Conservation (phyloP, 1,284 basidiomycete species). For the Fomitopsis betulina region DNA sequence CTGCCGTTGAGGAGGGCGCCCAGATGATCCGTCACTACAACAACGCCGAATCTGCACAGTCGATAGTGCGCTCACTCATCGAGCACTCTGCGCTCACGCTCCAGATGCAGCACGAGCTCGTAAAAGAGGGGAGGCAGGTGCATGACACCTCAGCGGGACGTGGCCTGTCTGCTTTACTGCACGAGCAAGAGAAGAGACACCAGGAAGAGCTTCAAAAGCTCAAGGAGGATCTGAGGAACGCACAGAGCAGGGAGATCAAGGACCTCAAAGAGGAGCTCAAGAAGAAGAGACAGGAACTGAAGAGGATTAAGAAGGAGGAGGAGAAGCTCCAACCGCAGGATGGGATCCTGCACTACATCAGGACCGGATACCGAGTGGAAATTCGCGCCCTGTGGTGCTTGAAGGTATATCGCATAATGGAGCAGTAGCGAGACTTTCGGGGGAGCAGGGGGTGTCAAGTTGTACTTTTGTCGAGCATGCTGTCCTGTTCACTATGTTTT, state of each 20-base stretch:
- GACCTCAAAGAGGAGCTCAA: neutral
- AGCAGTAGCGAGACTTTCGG: neutral
- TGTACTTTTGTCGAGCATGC: too few relatives aligned
- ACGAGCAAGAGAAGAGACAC: slow-evolving; percentile 8
- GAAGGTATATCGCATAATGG: neutral
- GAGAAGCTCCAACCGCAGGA: neutral
- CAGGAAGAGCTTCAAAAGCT: slow-evolving; percentile 5
- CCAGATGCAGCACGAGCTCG: slow-evolving; percentile 16
- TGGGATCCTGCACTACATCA: neutral
- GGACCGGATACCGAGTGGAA: neutral
- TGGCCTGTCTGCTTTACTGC: slow-evolving; percentile 8
- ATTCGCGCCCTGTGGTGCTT: neutral
- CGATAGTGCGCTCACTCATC: slow-evolving; percentile 10
- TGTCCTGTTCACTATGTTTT: too few relatives aligned
- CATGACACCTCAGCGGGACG: slow-evolving; percentile 10
- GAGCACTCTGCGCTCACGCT: slow-evolving; percentile 5
- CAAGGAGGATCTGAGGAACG: neutral
- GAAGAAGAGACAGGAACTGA: neutral
- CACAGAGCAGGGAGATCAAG: neutral
- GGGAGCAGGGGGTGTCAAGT: too few relatives aligned
- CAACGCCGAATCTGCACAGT: slow-evolving; percentile 7
- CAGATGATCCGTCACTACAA: slow-evolving; percentile 15
- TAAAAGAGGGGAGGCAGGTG: slow-evolving; percentile 4
- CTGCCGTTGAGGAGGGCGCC: slow-evolving; percentile 18
- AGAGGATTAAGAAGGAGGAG: neutral